phyloP scores from a whole-genome alignment of 2,329 filamentous ascomycete species.

The Stagonosporopsis tanaceti region DNA sequence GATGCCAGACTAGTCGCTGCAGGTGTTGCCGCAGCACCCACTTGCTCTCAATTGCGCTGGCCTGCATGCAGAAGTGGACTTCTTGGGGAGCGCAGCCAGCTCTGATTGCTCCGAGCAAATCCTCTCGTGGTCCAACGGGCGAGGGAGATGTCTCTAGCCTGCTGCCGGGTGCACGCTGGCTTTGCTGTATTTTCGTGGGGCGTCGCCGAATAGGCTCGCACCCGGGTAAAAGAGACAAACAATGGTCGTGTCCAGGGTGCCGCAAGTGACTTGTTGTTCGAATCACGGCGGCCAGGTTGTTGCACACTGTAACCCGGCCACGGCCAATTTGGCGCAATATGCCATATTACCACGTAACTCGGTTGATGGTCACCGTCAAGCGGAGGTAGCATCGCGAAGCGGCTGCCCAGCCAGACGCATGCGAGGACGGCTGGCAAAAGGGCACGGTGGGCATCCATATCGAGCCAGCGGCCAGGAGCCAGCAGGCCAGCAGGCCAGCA shows the following conservation, averaged over 20 bases:
- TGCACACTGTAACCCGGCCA: constrained; percentile 39
- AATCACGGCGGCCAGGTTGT: constrained; percentile 28
- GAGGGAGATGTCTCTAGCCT: constrained; percentile 23
- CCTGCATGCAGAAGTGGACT: constrained; percentile 34
- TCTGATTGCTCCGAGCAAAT: constrained; percentile 24
- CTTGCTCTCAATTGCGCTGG: constrained; percentile 27
- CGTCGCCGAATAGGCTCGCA: constrained; percentile 41
- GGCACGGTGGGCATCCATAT: constrained; percentile 27
- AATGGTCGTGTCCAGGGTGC: constrained; percentile 37
- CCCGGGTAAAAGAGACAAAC: constrained; percentile 48
- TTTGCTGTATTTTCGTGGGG: constrained; percentile 40
- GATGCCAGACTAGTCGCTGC: constrained; percentile 30
- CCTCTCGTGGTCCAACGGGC: constrained; percentile 31
- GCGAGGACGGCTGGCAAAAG: constrained; percentile 31
- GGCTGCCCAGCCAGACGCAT: constrained; percentile 22
- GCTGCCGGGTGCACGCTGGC: constrained; percentile 19
- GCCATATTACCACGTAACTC: constrained; percentile 44
- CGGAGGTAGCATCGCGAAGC: constrained; percentile 34
- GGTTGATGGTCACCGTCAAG: constrained; percentile 31
- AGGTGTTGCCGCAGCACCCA: constrained; percentile 34
- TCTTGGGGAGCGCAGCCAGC: constrained; percentile 15
- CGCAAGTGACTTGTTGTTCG: constrained; percentile 36
- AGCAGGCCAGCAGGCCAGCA: neutral
- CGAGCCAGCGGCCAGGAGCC: constrained; percentile 14
- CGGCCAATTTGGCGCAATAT: constrained; percentile 43